These are phyloP conservation scores for Sporothrix schenckii DNA, from an alignment of 2,329 filamentous ascomycete genomes.

Conservation along the genomic window DNA sequence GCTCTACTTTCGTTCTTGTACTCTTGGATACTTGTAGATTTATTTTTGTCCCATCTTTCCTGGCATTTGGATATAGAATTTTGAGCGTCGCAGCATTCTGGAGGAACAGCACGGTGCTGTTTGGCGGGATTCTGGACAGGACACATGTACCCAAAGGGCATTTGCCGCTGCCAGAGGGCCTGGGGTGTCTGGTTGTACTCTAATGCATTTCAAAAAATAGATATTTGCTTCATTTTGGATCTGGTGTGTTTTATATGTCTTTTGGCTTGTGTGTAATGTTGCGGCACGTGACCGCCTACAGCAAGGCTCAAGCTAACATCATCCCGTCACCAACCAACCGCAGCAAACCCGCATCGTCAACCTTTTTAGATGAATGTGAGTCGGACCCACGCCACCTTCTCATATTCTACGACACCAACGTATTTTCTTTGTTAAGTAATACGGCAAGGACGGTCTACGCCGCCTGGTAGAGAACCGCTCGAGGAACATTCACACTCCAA, in stretches of 20 bases:
- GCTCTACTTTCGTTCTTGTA: neutral
- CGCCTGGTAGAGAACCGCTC: neutral
- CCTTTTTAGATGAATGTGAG: neutral
- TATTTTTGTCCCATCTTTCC: neutral
- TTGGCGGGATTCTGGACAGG: neutral
- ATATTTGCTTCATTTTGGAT: neutral
- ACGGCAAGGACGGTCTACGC: too few species aligned
- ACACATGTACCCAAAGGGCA: neutral
- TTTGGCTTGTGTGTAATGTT: neutral
- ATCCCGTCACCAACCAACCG: conserved; percentile 6
- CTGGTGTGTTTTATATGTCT: neutral
- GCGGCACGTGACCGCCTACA: conserved; percentile 7
- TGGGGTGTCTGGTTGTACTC: neutral
- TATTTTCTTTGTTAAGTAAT: neutral
- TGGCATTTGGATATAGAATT: conserved; percentile 9
- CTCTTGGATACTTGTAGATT: conserved; percentile 11
- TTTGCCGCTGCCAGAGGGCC: neutral
- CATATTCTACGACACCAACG: neutral
- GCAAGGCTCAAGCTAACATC: neutral
- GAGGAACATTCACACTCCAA: neutral
- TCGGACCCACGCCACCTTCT: neutral
- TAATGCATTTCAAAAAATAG: neutral
- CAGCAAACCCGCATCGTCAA: neutral
- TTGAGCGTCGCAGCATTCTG: neutral
- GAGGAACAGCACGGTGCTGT: neutral